Percentiles rank a stretch among this genome's conserved stretches.
These are phyloP conservation scores for Wickerhamomyces sp. DNA, from an alignment of 1,139 yeast genomes.

Conservation along the genomic window DNA sequence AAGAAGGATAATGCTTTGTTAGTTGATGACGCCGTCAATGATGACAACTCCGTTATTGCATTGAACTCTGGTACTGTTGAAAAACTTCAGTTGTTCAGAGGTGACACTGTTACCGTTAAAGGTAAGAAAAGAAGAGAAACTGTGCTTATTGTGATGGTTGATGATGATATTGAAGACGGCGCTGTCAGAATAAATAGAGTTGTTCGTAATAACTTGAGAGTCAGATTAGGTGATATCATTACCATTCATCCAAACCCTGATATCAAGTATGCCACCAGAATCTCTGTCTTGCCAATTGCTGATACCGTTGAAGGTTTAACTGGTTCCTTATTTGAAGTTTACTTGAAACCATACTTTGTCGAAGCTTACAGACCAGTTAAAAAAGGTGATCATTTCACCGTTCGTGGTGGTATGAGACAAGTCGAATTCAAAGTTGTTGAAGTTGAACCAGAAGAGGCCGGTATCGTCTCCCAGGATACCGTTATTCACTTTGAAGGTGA, in stretches of 20 bases:
- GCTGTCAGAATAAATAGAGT: slow-evolving; percentile 92
- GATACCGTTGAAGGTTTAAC: slow-evolving; percentile 98
- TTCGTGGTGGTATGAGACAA: slow-evolving; percentile 98
- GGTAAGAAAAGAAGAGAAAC: slow-evolving; percentile 99
- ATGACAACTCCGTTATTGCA: slow-evolving; percentile 94
- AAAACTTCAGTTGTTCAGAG: slow-evolving; percentile 88
- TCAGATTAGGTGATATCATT: slow-evolving; percentile 88
- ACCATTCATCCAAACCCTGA: slow-evolving; percentile 96
- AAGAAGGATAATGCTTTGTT: slow-evolving; percentile 92
- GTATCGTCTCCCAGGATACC: slow-evolving; percentile 98
- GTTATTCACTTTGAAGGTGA: slow-evolving; percentile 99
- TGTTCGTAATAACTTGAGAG: slow-evolving; percentile 91
- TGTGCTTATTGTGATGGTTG: slow-evolving; percentile 92
- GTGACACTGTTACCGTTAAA: slow-evolving; percentile 94
- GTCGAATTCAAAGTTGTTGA: slow-evolving; percentile 98
- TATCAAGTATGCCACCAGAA: slow-evolving; percentile 89
- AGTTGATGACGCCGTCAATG: slow-evolving; percentile 96
- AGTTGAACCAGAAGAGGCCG: slow-evolving; percentile 95
- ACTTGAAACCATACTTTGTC: slow-evolving; percentile 94
- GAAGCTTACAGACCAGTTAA: slow-evolving; percentile 99
- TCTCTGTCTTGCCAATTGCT: slow-evolving; percentile 94
- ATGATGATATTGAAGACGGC: slow-evolving; percentile 96
- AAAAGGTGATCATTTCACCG: slow-evolving; percentile 94
- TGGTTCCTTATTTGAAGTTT: slow-evolving; percentile 95
- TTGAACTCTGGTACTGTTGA: slow-evolving; percentile 97